phyloP scores from a whole-genome alignment of 345 rosid genomes.

The Raphanus raphanistrum region DNA sequence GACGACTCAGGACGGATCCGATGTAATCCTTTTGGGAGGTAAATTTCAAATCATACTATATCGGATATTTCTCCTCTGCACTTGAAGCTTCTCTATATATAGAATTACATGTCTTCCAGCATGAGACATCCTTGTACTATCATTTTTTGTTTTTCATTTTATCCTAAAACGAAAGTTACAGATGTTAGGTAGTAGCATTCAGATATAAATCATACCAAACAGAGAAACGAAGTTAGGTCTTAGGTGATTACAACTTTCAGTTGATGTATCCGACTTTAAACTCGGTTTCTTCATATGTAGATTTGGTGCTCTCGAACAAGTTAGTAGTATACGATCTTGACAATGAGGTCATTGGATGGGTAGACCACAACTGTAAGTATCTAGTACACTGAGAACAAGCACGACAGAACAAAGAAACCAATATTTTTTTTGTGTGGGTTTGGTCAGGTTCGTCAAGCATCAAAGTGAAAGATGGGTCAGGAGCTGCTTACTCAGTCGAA shows the following conservation, averaged over 20 bases:
- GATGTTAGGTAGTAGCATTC: background rate
- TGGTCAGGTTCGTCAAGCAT: conserved; percentile 73
- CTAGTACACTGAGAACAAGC: background rate
- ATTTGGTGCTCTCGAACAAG: conserved; percentile 89
- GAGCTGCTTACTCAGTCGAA: conserved; percentile 47
- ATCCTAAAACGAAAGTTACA: background rate
- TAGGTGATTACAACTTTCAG: no score
- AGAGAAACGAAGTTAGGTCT: background rate
- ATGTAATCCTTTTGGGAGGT: conserved; percentile 85
- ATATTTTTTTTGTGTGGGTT: background rate
- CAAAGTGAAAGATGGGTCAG: conserved; percentile 59
- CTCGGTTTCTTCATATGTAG: conserved; percentile 44
- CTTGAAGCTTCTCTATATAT: background rate
- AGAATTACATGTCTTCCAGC: background rate
- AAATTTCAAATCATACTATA: background rate
- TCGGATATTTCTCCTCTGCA: background rate
- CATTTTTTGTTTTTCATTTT: background rate
- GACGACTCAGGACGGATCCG: conserved; percentile 62
- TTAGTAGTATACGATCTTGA: conserved; percentile 81
- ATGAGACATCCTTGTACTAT: background rate
- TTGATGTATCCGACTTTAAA: background rate
- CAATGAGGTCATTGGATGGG: conserved; percentile 87
- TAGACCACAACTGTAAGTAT: conserved; percentile 82
- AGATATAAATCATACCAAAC: background rate
- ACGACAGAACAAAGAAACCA: background rate